phyloP scores from a whole-genome alignment of 1,139 yeast genomes.

The Pichiaceae sp. region DNA sequence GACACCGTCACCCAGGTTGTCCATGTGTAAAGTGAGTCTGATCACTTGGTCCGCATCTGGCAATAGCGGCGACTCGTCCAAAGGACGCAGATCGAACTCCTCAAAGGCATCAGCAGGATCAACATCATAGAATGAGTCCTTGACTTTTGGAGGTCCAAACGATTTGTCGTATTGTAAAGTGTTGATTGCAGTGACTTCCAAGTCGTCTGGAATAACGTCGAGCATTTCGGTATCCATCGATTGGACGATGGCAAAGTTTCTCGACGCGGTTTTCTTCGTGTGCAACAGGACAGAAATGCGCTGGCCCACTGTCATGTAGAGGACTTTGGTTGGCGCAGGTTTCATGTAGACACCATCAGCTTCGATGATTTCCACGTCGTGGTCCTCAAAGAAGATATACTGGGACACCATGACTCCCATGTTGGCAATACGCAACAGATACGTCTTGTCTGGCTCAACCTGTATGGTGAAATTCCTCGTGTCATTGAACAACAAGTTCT shows the following conservation, averaged over 20 bases:
- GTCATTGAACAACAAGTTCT: constrained; percentile 56
- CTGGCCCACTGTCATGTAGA: constrained; percentile 66
- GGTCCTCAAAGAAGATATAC: constrained; percentile 59
- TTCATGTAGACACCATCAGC: constrained; percentile 64
- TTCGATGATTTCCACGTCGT: constrained; percentile 58
- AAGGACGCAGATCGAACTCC: constrained; percentile 49
- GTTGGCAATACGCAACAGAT: constrained; percentile 54
- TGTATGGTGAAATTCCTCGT: constrained; percentile 47
- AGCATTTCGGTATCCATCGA: constrained; percentile 58
- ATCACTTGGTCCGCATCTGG: constrained; percentile 57
- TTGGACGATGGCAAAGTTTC: constrained; percentile 56
- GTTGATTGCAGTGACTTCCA: constrained; percentile 46
- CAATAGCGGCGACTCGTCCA: constrained; percentile 30
- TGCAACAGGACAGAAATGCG: constrained; percentile 55
- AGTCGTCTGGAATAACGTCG: constrained; percentile 46
- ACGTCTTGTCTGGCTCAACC: constrained; percentile 55
- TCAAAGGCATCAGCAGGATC: constrained; percentile 30
- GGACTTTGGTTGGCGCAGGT: constrained; percentile 45
- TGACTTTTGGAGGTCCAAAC: constrained; percentile 14
- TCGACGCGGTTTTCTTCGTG: constrained; percentile 36
- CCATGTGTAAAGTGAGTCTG: constrained; percentile 54
- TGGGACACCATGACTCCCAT: constrained; percentile 69
- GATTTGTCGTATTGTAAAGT: constrained; percentile 40
- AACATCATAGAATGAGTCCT: constrained; percentile 13
- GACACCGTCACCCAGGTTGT: constrained; percentile 62